Conservation (phyloP, 2,329 filamentous ascomycete species). For the Botrytis fragariae region DNA sequence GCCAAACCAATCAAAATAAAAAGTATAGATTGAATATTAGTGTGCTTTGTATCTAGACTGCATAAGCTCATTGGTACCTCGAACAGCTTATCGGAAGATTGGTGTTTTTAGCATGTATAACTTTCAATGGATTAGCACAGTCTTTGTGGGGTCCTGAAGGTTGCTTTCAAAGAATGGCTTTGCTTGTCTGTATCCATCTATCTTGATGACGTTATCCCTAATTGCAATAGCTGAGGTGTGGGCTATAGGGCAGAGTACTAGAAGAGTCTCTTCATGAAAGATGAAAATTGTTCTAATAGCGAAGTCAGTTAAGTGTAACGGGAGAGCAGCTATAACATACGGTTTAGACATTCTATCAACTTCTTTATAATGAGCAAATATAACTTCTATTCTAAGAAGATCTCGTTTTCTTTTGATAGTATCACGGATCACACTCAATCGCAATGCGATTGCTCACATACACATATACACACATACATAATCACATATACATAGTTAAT, state of each 20-base stretch:
- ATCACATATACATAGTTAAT: too few relatives aligned
- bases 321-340: conserved; percentile 20
- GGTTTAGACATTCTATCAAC: conserved; percentile 25
- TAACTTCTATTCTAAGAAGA: conserved; percentile 26
- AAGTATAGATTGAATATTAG: background rate
- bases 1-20: background rate
- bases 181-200: conserved; percentile 22
- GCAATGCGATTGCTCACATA: too few relatives aligned
- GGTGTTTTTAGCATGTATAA: conserved; percentile 25
- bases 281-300: conserved; percentile 26
- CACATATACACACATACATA: too few relatives aligned
- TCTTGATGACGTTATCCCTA: conserved; percentile 23
- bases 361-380: conserved; percentile 25
- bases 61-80: background rate
- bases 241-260: conserved; percentile 27
- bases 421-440: too few relatives aligned
- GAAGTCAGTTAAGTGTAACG: background rate
- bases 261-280: conserved; percentile 27
- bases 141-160: conserved; percentile 19
- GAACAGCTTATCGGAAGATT: conserved; percentile 23
- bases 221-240: conserved; percentile 26
- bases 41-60: background rate
- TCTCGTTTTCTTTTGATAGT: conserved; percentile 21
- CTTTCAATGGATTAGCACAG: conserved; percentile 25
- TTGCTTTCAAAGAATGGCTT: conserved; percentile 26